Evolutionary conservation across 148 eudicot genomes (phyloP).

Genomic region (Linanthus parryae): DNA sequence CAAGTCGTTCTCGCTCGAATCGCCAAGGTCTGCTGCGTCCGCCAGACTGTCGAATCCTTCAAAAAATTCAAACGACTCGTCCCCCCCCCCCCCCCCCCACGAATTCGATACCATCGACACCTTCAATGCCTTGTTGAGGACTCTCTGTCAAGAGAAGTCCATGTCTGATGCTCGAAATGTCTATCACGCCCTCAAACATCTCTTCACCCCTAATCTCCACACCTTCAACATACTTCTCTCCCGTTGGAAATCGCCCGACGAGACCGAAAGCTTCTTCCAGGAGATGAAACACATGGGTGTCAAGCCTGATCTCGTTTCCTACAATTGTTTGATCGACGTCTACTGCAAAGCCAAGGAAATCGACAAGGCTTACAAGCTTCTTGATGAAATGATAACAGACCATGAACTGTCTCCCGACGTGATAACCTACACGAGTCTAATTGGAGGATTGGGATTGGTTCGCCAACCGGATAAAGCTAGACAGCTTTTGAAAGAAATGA

Average conservation of each 20-base stretch:
- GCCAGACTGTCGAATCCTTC: constrained; percentile 70
- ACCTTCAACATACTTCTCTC: constrained; percentile 75
- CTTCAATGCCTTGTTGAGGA: constrained; percentile 67
- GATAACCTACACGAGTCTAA: constrained; percentile 73
- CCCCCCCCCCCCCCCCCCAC: no score
- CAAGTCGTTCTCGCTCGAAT: constrained; percentile 64
- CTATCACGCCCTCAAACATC: constrained; percentile 56
- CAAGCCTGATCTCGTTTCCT: constrained; percentile 72
- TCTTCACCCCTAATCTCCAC: constrained; percentile 55
- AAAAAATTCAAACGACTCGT: constrained; percentile 49
- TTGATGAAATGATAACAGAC: constrained; percentile 43
- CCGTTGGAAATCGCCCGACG: constrained; percentile 80
- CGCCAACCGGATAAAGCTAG: constrained; percentile 90
- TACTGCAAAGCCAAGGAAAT: constrained; percentile 63
- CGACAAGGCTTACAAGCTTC: constrained; percentile 49
- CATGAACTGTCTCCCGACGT: constrained; percentile 59
- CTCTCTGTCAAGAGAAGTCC: constrained; percentile 76
- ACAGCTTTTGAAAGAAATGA: constrained; percentile 72
- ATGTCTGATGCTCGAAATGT: constrained; percentile 84
- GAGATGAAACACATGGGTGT: constrained; percentile 82
- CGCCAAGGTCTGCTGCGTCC: constrained; percentile 75
- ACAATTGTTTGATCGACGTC: constrained; percentile 81
- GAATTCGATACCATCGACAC: constrained; percentile 44
- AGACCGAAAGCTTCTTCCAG: constrained; percentile 60
- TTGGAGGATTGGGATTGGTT: constrained; percentile 79